Percentiles rank a stretch among this genome's conserved stretches.
These are phyloP conservation scores for Phytophthora pinifolia DNA, from an alignment of 352 stramenopile species.

Conservation along the genomic window DNA sequence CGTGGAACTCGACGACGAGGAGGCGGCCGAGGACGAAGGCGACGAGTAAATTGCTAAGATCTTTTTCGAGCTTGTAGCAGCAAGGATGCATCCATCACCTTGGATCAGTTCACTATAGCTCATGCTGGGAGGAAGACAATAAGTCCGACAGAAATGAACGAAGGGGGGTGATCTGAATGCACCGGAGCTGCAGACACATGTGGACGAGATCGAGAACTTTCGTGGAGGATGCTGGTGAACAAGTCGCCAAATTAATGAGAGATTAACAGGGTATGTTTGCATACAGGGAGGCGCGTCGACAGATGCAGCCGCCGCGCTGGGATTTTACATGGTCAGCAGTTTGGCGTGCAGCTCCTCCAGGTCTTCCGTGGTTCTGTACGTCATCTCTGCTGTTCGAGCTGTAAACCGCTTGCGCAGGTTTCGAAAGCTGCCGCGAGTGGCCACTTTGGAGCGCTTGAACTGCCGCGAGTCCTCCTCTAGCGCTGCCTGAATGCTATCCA, in stretches of 20 bases:
- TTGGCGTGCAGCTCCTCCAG: constrained; percentile 51
- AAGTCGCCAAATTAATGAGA: not conserved
- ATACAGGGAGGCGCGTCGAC: constrained; percentile 14
- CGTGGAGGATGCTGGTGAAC: not conserved
- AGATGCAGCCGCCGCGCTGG: not conserved
- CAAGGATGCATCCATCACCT: constrained; percentile 3
- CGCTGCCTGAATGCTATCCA: constrained; percentile 43
- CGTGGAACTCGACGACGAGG: constrained; percentile 45
- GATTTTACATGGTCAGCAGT: constrained; percentile 37
- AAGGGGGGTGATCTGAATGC: constrained; percentile 22
- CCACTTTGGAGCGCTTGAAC: constrained; percentile 59
- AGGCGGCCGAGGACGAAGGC: constrained; percentile 23
- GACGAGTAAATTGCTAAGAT: constrained; percentile 27
- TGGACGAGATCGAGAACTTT: not conserved
- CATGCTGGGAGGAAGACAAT: constrained; percentile 13
- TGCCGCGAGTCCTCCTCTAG: constrained; percentile 49
- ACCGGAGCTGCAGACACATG: constrained; percentile 1
- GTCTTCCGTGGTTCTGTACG: constrained; percentile 55
- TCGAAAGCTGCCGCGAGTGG: constrained; percentile 44
- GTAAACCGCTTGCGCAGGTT: constrained; percentile 59
- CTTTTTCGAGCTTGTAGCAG: constrained; percentile 2
- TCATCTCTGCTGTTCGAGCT: constrained; percentile 44
- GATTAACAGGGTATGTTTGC: constrained; percentile 23
- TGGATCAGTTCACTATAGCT: not conserved
- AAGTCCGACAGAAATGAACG: constrained; percentile 25